phyloP scores from a whole-genome alignment of 2,329 filamentous ascomycete genomes.

The Harringtonia lauricola region DNA sequence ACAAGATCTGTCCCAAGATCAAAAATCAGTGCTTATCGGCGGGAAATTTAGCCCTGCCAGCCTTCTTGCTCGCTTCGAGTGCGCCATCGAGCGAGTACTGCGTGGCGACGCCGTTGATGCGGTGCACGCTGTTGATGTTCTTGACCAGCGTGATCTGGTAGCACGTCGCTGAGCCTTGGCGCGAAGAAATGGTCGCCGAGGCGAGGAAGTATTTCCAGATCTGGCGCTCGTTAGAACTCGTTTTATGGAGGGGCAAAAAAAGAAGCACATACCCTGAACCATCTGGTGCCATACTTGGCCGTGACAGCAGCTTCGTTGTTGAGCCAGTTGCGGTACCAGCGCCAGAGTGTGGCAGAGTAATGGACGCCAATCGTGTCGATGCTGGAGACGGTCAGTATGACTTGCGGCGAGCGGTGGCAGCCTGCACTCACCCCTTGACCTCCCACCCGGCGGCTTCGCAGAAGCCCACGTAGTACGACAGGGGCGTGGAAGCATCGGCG shows the following conservation, averaged over 20 bases:
- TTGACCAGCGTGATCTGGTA: constrained; percentile 81
- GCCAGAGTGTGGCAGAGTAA: constrained; percentile 93
- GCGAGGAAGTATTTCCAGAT: constrained; percentile 91
- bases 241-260: background rate
- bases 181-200: constrained; percentile 71
- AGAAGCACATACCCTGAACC: constrained; percentile 64
- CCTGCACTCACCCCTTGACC: constrained; percentile 61
- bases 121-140: constrained; percentile 81
- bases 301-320: constrained; percentile 77
- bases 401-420: too few relatives aligned
- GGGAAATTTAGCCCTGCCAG: too few relatives aligned
- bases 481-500: constrained; percentile 86
- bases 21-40: background rate
- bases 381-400: background rate
- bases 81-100: constrained; percentile 62
- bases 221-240: constrained; percentile 23
- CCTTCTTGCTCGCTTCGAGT: constrained; percentile 15
- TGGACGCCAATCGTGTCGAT: constrained; percentile 92
- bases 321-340: constrained; percentile 98
- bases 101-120: constrained; percentile 59
- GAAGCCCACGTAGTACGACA: constrained; percentile 75
- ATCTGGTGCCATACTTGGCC: constrained; percentile 88
- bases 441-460: constrained; percentile 83
- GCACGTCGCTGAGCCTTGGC: constrained; percentile 75
- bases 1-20: too few relatives aligned